Evolutionary conservation across 2,329 filamentous ascomycete species (phyloP), one percentile per base, ranked within the genome.

Genomic region (Metarhizium brunneum): DNA sequence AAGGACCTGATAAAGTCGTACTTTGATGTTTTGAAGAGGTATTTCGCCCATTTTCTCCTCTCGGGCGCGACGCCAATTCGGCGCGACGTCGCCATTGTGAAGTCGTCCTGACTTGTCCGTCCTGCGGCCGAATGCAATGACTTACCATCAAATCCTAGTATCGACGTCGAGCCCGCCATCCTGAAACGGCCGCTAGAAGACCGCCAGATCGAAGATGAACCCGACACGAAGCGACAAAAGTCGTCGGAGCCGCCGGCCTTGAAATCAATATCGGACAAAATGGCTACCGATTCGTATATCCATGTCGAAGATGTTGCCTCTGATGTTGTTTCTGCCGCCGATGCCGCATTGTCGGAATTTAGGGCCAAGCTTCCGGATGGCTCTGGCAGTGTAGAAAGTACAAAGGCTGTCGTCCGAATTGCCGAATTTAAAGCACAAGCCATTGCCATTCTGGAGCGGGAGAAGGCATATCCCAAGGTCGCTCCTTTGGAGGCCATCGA

Each of bases 231-330:
- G 68, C 78, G 83, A 47, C 80, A 83, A 62, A 85, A 83, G 66
- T 75, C 81, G 2, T 73, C 76, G 52, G 76, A 78, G 49, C 66
- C 66, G 2, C 64, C 67, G 38, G 63, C 70, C 40, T 59, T 61
- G n/a, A 62, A 62, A 18, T 78, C 75, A 58, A 79, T 85, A 58
- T 70, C 75, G 56, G 79, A 82, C 62, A 84, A 82, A 71, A 72
- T 81, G 52, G 66, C 70, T 29, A 70, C 73, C 51, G 74, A 77
- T 60, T 68, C 66, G 36, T 86, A 87, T 65, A 75, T 76, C 30
- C 78, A 80, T 59, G 71, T 91, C 48, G 85, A 88, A 32, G 83
- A 87, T 58, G 73, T 89, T 47, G 80, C 87, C 16, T 68, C 76
- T 53, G 84, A 86, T 58, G 67, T 86, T 47, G 72, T 76, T 62